Base-by-base conservation (phyloP, 225 moss, liverwort and hornwort genomes). In the Climacium dendroides region DNA sequence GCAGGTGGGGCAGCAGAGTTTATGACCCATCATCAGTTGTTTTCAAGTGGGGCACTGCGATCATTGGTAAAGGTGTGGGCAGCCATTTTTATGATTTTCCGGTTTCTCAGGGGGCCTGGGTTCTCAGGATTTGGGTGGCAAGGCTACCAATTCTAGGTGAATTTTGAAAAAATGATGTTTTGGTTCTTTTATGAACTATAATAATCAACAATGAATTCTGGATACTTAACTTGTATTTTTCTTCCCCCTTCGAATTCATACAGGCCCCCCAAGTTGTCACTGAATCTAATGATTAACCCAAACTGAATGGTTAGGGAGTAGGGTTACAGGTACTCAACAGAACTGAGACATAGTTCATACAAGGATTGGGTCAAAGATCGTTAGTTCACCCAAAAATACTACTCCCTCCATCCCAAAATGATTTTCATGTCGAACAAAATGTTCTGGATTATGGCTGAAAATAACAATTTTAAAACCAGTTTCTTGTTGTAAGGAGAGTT, bases 1-100 rank as follows among this genome's bases (percentile, higher is more conserved):
- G 88, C 81, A 60, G 78, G 85, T 87, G 90, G 90, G 84, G 87
- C 80, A 74, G 85, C 43, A 14, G 67, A 69, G 81, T 53, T 66
- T 69, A 76, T 61, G 57, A 62, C 66, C 77, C 90, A 81, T 88
- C 88, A 85, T 78, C 88, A 78, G 78, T 77, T 70, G 45, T 63
- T 82, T 60, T 82, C 82, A 55, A 88, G 76, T 63, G 57, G 85
- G 63, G 47, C 74, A 52, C 22, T 6, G 32, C 35, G 41, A 66
- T 74, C 87, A 80, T 84, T 80, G 74, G 50, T 26, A 9, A 55
- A 48, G 61, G 74, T 43, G 47, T 73, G 74, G 74, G 48, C 60
- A 60, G 73, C 1, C 61, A 28, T 74, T 47, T 48, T 74, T 23
- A 19, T 61, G 13, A 9, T 59, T 59, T 41, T 26, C 11, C 1